Evolutionary conservation across 2,329 filamentous ascomycete genomes (phyloP).

Genomic region (Salinomyces thailandicus): DNA sequence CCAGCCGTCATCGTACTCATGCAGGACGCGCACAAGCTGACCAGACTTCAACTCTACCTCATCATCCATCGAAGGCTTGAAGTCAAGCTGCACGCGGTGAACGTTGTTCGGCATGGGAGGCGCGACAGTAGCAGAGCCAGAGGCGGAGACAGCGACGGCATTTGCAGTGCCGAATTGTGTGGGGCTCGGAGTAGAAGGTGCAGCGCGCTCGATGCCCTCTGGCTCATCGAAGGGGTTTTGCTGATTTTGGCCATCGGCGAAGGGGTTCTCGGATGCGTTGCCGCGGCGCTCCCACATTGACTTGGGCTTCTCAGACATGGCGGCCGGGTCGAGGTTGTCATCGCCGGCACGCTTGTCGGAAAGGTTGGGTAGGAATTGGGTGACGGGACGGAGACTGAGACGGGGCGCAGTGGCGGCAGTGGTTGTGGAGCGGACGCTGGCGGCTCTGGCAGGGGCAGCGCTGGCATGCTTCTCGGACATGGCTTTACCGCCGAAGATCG

Average conservation of each 20-base stretch:
- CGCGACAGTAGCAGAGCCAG: constrained; percentile 29
- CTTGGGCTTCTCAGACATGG: constrained; percentile 14
- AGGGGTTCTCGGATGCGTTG: constrained; percentile 23
- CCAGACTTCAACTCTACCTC: constrained; percentile 75
- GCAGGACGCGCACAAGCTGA: constrained; percentile 75
- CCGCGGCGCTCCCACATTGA: constrained; percentile 33
- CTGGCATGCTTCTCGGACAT: constrained; percentile 16
- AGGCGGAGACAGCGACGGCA: constrained; percentile 31
- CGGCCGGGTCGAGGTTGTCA: constrained; percentile 12
- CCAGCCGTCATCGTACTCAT: constrained; percentile 98
- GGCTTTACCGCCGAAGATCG: constrained; percentile 10
- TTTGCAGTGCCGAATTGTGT: constrained; percentile 21
- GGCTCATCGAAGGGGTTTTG: constrained; percentile 25
- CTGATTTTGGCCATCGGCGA: constrained; percentile 25
- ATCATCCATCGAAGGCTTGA: constrained; percentile 83
- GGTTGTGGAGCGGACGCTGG: constrained; percentile 25
- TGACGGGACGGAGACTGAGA: constrained; percentile 73
- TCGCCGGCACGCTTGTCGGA: constrained; percentile 29
- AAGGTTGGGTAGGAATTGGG: constrained; percentile 67
- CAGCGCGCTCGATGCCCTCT: constrained; percentile 13
- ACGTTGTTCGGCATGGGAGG: constrained; percentile 52
- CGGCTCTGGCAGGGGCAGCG: constrained; percentile 23
- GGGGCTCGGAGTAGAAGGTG: constrained; percentile 16
- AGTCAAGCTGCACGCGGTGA: constrained; percentile 88
- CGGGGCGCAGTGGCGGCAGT: constrained; percentile 56